Conservation (phyloP, 2,329 filamentous ascomycete genomes). For the Penicillium sp. region DNA sequence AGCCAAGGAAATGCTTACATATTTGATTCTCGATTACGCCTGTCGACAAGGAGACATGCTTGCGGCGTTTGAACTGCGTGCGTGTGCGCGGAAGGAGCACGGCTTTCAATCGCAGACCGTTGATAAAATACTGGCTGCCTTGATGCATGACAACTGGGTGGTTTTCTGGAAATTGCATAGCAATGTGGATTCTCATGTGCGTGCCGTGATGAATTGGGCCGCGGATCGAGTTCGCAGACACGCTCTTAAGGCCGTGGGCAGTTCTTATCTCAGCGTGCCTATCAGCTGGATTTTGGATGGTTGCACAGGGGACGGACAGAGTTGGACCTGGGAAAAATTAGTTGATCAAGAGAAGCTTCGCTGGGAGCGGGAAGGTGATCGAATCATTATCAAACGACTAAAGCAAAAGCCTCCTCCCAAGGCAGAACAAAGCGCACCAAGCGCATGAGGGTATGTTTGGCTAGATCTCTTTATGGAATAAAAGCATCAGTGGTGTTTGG, state of each 20-base stretch:
- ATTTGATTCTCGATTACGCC: conserved; percentile 82
- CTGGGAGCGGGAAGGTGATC: conserved; percentile 74
- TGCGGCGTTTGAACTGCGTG: conserved; percentile 68
- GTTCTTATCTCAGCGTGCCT: conserved; percentile 74
- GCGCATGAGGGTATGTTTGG: not conserved
- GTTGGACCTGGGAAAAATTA: conserved; percentile 68
- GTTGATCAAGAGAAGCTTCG: conserved; percentile 69
- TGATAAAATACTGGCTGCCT: conserved; percentile 64
- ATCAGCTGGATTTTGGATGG: conserved; percentile 67
- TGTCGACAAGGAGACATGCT: conserved; percentile 75
- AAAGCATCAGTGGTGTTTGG: conserved; percentile 16
- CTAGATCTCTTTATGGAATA: conserved; percentile 4
- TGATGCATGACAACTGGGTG: conserved; percentile 81
- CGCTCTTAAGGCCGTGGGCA: conserved; percentile 81
- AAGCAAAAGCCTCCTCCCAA: conserved; percentile 29
- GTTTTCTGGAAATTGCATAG: conserved; percentile 70
- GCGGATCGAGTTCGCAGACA: conserved; percentile 71
- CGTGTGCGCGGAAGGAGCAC: conserved; percentile 51
- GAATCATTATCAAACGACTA: conserved; percentile 70
- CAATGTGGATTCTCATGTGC: conserved; percentile 75
- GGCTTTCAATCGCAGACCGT: conserved; percentile 66
- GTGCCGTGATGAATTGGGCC: conserved; percentile 77
- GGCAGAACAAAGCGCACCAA: conserved; percentile 13
- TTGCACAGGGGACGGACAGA: conserved; percentile 41
- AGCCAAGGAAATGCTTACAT: conserved; percentile 73